Base-by-base conservation (phyloP, 1,284 basidiomycete species). In the Quambalaria eucalypti region DNA sequence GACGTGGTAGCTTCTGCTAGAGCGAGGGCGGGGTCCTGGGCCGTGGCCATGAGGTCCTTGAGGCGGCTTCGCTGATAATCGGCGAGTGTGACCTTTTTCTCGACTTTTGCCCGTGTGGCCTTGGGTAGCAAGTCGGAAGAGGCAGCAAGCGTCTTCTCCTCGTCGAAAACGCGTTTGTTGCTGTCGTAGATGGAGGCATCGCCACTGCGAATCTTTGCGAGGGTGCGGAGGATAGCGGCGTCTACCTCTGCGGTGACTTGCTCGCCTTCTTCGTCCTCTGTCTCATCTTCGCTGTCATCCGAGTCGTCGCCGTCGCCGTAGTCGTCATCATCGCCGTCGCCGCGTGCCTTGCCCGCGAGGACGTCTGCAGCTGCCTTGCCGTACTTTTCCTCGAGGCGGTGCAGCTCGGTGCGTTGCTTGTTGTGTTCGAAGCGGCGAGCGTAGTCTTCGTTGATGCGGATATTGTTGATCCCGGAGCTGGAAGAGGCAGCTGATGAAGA, bases 241-340 rank as follows among this genome's bases (percentile, higher is more conserved):
- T 98, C 93, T 47, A 97, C 83, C 0, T 87, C 86, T 1, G 92
- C 90, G 0, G 91, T 98, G 54, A 98, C 82, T 76, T 97, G 88
- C 64, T 90, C 90, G 12, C 92, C 95, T 58, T 95, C 88, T 72
- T 93, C 90, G 72, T 98, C 93, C 72, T 97, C 92, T 1, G 84
- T 84, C 69, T 88, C 87, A 48, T 85, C 86, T 39, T 76, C 74
- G 21, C 62, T 61, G 36, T 65, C 64, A 10, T 55, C 57, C 28
- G 71, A 65, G 6, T 59, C 57, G 6, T 59, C 62, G 38, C 50
- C 53, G 19, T 61, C 60, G 10, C 61, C 60, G 7, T 57, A 64
- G 31, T 56, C 62, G 23, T 39, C 52, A 7, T 9, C 33, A 2
- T 48, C 55, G 21, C 29, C 30, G 29, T n/a, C 33, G 9, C 36